phyloP scores from a whole-genome alignment of 1,284 basidiomycete species.

The Apiotrichum gamsii region DNA sequence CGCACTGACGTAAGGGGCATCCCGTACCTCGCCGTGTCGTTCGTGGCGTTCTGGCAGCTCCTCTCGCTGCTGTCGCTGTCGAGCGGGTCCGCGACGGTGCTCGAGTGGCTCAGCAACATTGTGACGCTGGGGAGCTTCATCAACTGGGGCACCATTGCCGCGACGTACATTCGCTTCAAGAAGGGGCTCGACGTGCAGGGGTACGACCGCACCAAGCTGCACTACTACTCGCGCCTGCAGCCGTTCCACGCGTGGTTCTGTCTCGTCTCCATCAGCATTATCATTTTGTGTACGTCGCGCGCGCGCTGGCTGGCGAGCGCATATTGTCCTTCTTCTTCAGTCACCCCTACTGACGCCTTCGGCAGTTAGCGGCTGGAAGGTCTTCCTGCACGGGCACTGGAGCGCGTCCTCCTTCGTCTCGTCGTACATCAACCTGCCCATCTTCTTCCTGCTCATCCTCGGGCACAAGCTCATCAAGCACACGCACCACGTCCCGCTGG shows the following conservation, averaged over 20 bases:
- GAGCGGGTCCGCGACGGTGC: slow-evolving; percentile 57
- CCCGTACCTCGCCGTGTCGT: slow-evolving; percentile 54
- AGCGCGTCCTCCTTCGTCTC: no score
- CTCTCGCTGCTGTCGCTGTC: slow-evolving; percentile 20
- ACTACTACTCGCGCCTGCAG: not conserved
- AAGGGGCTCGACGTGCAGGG: slow-evolving; percentile 24
- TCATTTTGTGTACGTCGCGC: not conserved
- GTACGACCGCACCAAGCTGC: slow-evolving; percentile 6
- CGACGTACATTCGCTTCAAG: slow-evolving; percentile 29
- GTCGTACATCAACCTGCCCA: no score
- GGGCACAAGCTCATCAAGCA: no score
- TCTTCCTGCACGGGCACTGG: slow-evolving; percentile 16
- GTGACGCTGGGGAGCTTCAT: slow-evolving; percentile 48
- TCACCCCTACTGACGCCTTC: no score
- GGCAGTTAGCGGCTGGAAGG: slow-evolving; percentile 6
- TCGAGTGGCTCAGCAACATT: slow-evolving; percentile 70
- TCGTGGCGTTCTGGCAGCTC: slow-evolving; percentile 56
- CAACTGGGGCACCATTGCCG: slow-evolving; percentile 57
- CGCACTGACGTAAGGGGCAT: slow-evolving; percentile 19
- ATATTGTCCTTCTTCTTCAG: slow-evolving; percentile 3
- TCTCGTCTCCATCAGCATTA: not conserved
- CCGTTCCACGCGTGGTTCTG: not conserved
- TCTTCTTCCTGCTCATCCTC: no score
- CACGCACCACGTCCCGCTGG: no score
- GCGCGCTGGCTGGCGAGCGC: not conserved